Base-by-base conservation (phyloP, 345 rosid genomes). In the Acer negundo region DNA sequence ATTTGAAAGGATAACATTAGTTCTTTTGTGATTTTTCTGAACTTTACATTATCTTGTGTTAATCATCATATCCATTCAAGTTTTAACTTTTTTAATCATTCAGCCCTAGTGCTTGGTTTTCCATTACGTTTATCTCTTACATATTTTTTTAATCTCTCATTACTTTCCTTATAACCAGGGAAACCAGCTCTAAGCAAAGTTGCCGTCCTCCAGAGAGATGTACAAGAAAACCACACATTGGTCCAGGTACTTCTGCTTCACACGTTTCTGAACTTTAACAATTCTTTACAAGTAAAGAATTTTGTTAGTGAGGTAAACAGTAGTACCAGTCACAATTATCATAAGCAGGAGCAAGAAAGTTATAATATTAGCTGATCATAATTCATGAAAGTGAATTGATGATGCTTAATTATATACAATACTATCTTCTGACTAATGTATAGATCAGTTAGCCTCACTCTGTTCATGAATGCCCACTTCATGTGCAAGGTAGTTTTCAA, bases 131-230 rank as follows among this genome's bases (percentile, higher is more conserved):
- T 62, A 28, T n/a, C 0, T 6, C 70, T 61, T 44, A 28, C 19
- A 12, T 63, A 6, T 63, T 31, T 70, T 15, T 55, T 40, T 40
- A 16, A 4, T 46, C 69, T 22, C 46, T 17, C 31, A 1, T 16
- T 16, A 44, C 75, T 68, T 80, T 69, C 59, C 12, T 4, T 80
- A 47, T 19, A 65, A 64, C 53, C 84, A 95, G 97, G 96, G 26
- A 93, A 90, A 82, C 85, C 87, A 67, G 87, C 98, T 80, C 75
- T 90, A 78, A 93, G 97, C 90, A 88, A 89, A 89, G 91, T 95
- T 81, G 72, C 73, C 72, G 94, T 89, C 80, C 87, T 93, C 55
- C 89, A 88, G 83, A 90, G 94, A 87, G 88, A 95, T 75, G 77
- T 70, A 47, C 80, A 79, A 51, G 69, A 79, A 75, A 84, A 88